These are phyloP conservation scores for Candida maris DNA, from an alignment of 805 yeast species.

Conservation along the genomic window DNA sequence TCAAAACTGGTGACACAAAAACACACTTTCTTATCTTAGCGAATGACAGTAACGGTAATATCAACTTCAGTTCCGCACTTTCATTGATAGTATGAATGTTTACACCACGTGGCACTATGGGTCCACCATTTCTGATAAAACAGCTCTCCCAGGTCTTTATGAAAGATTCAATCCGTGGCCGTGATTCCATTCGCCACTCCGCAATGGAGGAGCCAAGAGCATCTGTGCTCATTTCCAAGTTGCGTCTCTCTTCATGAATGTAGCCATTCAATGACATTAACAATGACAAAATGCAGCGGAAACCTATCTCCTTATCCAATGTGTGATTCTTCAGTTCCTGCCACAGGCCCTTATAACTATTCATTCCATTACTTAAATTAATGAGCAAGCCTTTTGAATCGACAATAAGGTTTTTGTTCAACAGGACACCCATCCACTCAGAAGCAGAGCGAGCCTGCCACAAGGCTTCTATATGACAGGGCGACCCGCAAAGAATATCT, in stretches of 20 bases:
- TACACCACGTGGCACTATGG: constrained; percentile 48
- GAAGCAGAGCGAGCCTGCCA: constrained; percentile 51
- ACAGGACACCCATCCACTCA: constrained; percentile 49
- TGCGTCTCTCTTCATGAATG: constrained; percentile 49
- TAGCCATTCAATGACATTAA: constrained; percentile 65
- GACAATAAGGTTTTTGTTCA: constrained; percentile 35
- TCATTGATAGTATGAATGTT: constrained; percentile 47
- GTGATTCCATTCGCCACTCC: constrained; percentile 61
- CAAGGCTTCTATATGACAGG: constrained; percentile 54
- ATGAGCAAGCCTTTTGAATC: constrained; percentile 55
- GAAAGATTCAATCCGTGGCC: constrained; percentile 56
- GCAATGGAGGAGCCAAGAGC: constrained; percentile 45
- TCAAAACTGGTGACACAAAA: constrained; percentile 57
- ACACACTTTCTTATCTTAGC: constrained; percentile 66
- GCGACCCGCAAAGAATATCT: constrained; percentile 61
- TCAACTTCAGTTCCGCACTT: constrained; percentile 56
- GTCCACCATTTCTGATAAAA: constrained; percentile 62
- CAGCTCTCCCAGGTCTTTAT: constrained; percentile 66
- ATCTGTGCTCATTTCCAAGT: constrained; percentile 26
- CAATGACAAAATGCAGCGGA: constrained; percentile 50
- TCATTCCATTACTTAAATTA: constrained; percentile 53
- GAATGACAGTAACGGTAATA: constrained; percentile 62
- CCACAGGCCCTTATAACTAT: constrained; percentile 49
- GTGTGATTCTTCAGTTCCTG: constrained; percentile 43
- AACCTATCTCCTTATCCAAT: constrained; percentile 39